Evolutionary conservation across 2,329 filamentous ascomycete genomes (phyloP), one percentile per base, ranked within the genome.

Genomic region (Rhinocladiella mackenziei): DNA sequence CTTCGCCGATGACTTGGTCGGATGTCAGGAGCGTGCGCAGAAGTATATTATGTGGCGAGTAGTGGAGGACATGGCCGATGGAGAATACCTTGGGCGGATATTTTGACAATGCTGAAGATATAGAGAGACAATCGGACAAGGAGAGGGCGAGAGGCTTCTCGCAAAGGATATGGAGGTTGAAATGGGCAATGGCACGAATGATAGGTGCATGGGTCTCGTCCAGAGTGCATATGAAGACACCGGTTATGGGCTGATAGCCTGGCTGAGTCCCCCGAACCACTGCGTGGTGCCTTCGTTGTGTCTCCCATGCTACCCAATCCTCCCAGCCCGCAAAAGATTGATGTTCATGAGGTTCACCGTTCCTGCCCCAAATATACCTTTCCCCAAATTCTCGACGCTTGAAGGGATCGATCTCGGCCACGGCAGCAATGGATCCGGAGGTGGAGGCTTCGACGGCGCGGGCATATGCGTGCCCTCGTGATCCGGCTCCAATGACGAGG

Each of bases 91-190:
- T 70, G 18, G 60, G 47, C 10, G 53, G 54, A 31, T 55, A 50
- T 18, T 41, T 31, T 8, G 53, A 51, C 30, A 56, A 39, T 40
- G 43, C 30, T 59, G 48, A 6, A 60, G 58, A 48, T 63, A 57
- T 57, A 31, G 72, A 73, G 25, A 95, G 69, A 60, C 89, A 96
- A 57, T 92, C 88, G 13, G 74, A 65, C 19, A 97, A 69, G 0
- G 78, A 84, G 15, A 87, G 88, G 0, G 89, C 87, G 41, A 98
- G 69, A 2, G 92, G 92, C 68, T 98, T 98, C 72, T 98, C 92
- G 63, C 89, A 94, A 74, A 96, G 86, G 53, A 97, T 80, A 63
- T 96, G 89, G 35, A 96, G 68, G 2, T 72, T 77, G 61, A 71
- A 67, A 9, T 77, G 77, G 1, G 85, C 83, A 39, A 95, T 73